A percentile compares a stretch with the other conserved stretches of the same genome.
phyloP scores from a whole-genome alignment of 129 eudicot genomes.

The Apium graveolens region DNA sequence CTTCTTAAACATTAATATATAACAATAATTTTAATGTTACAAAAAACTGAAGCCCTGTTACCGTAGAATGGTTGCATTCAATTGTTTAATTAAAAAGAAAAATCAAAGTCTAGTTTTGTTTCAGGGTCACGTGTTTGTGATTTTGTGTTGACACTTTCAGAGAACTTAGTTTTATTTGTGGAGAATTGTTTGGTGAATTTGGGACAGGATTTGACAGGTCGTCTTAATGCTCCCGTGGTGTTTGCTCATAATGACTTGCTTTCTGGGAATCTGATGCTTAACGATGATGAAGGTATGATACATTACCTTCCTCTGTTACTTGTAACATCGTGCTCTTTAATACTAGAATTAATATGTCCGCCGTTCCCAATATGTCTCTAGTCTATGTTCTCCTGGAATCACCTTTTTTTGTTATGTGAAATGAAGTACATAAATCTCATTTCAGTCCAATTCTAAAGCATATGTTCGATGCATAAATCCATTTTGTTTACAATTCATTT shows the following conservation, averaged over 20 bases:
- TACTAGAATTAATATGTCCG: not conserved
- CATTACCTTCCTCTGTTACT: not conserved
- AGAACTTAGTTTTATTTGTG: constrained; percentile 28
- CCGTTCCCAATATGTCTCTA: not conserved
- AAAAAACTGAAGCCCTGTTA: not conserved
- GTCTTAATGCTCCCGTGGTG: constrained; percentile 77
- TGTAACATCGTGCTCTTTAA: not conserved
- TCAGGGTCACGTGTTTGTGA: not conserved
- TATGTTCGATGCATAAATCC: not conserved
- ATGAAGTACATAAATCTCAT: not conserved
- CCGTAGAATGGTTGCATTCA: constrained; percentile 2
- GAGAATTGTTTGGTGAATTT: constrained; percentile 26
- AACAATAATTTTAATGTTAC: not conserved
- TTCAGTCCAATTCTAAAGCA: not conserved
- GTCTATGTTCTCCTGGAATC: not conserved
- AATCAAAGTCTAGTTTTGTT: constrained; percentile 6
- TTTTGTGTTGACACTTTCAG: not conserved
- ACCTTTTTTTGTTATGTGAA: not conserved
- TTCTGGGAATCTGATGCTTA: constrained; percentile 92
- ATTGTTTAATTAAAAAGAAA: not conserved
- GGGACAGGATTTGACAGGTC: constrained; percentile 83
- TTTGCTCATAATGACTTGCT: constrained; percentile 89
- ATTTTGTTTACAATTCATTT: not conserved
- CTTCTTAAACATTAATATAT: too few relatives aligned
- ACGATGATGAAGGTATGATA: constrained; percentile 66